Percentiles rank a stretch among this genome's conserved stretches.
These are phyloP conservation scores for Hyaloraphidium curvatum DNA, from an alignment of 192 early-diverging fungal species.

Conservation along the genomic window DNA sequence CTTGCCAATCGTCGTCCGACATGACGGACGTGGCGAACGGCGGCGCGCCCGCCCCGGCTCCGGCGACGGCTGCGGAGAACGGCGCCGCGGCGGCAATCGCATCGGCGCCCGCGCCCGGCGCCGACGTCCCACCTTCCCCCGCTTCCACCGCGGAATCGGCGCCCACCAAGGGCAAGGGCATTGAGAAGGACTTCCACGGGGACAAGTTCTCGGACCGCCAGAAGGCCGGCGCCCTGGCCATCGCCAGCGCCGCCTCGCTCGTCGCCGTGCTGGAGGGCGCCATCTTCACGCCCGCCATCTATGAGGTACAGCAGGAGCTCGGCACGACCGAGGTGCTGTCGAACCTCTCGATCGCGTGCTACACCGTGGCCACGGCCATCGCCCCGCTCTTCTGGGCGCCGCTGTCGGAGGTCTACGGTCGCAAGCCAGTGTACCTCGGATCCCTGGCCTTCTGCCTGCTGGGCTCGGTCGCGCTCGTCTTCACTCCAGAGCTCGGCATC, in stretches of 20 bases:
- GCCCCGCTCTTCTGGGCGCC: conserved; percentile 30
- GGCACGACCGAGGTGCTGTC: not conserved
- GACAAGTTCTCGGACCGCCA: too few relatives aligned
- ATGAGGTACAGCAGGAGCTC: not conserved
- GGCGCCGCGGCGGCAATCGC: too few relatives aligned
- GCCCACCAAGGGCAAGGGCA: too few relatives aligned
- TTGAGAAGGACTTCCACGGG: too few relatives aligned
- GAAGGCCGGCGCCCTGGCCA: too few relatives aligned
- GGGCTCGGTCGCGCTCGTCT: not conserved
- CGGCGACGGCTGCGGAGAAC: too few relatives aligned
- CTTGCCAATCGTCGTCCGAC: too few relatives aligned
- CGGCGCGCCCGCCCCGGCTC: too few relatives aligned
- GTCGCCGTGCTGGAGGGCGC: not conserved
- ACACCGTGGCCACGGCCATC: not conserved
- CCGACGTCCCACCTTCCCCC: too few relatives aligned
- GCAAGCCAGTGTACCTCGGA: conserved; percentile 19
- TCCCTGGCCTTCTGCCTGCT: conserved; percentile 18
- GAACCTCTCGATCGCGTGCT: not conserved
- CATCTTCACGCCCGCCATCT: not conserved
- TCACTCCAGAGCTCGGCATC: not conserved
- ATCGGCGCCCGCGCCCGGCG: too few relatives aligned
- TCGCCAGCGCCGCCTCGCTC: not conserved
- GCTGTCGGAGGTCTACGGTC: conserved; percentile 25
- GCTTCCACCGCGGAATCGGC: too few relatives aligned
- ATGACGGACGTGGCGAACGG: too few relatives aligned